Evolutionary conservation across 179 eudicot species (phyloP).

Genomic region (Heliamphora pulchella): DNA sequence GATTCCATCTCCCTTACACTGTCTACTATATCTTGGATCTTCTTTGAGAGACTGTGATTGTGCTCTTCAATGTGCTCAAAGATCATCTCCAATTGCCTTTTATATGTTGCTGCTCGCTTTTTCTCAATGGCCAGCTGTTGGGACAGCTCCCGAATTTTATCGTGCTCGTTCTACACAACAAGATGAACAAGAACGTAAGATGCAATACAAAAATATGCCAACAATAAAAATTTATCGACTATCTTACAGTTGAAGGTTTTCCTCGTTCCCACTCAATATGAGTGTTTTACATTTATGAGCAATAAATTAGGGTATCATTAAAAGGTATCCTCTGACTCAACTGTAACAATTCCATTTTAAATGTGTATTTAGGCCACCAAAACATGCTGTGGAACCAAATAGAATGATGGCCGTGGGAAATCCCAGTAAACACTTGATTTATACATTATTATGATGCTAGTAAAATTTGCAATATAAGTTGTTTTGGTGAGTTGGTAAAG

Average conservation of each 20-base stretch:
- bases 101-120: conserved; percentile 67
- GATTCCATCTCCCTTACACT: conserved; percentile 72
- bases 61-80: conserved; percentile 92
- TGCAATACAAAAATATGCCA: not conserved
- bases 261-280: too few species aligned
- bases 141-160: conserved; percentile 75
- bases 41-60: conserved; percentile 61
- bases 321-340: not conserved
- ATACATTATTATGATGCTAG: not conserved
- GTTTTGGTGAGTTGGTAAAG: not conserved
- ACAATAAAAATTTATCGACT: not conserved
- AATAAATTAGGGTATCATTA: not conserved
- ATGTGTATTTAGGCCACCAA: not conserved
- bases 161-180: conserved; percentile 62
- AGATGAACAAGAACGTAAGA: not conserved
- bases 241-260: not conserved
- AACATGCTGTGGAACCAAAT: not conserved
- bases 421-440: not conserved
- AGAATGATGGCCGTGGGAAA: not conserved
- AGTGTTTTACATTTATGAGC: not conserved
- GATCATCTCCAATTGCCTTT: conserved; percentile 77
- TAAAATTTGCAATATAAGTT: not conserved
- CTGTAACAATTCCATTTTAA: not conserved
- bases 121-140: conserved; percentile 84
- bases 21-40: conserved; percentile 60